Evolutionary conservation across 208 protist genomes (phyloP).

Genomic region (Naegleria lovaniensis): DNA sequence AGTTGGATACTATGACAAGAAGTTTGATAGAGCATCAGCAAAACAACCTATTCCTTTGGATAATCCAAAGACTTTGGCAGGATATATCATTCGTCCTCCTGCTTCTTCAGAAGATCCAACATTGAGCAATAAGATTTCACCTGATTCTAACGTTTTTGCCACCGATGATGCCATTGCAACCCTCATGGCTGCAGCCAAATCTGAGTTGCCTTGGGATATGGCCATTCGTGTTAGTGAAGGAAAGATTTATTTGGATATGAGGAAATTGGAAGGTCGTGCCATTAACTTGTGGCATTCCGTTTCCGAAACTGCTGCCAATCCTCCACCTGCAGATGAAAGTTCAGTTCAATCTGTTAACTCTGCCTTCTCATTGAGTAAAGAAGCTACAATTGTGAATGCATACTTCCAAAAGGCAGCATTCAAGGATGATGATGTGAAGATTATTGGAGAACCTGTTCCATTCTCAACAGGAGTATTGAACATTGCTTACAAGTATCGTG

Average conservation of each 20-base stretch:
- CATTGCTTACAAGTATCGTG: neutral
- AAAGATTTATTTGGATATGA: slow-evolving; percentile 19
- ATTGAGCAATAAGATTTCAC: neutral
- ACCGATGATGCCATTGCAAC: neutral
- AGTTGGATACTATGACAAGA: neutral
- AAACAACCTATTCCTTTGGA: neutral
- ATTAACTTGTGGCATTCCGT: neutral
- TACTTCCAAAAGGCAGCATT: neutral
- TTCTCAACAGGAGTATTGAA: neutral
- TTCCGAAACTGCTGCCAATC: neutral
- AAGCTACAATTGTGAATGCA: neutral
- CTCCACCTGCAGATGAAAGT: neutral
- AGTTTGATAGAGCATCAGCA: slow-evolving; percentile 4
- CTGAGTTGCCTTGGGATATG: slow-evolving; percentile 18
- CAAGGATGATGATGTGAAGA: neutral
- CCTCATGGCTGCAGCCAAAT: neutral
- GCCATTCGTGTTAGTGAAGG: neutral
- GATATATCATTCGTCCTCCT: neutral
- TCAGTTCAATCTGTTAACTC: neutral
- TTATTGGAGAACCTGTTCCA: neutral
- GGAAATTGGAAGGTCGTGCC: neutral
- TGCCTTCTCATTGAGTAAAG: neutral
- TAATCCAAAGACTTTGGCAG: neutral
- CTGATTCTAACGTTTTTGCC: neutral
- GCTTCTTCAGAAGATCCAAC: neutral